Evolutionary conservation across 108 stramenopile species (phyloP), one percentile per base, ranked within the genome.

Genomic region (Seminavis robusta): DNA sequence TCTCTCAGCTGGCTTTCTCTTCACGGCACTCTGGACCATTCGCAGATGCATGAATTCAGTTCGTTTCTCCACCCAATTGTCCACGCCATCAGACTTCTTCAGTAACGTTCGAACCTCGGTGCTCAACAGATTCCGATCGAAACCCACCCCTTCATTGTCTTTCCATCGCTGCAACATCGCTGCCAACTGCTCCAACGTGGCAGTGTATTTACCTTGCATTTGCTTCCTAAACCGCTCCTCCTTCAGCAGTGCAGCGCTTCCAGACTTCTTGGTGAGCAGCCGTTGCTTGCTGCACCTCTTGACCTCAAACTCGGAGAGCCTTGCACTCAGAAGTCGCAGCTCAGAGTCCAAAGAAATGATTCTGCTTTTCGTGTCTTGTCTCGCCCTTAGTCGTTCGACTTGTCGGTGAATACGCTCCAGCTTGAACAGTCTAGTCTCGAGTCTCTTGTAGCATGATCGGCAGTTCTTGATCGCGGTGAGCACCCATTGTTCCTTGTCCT

Each of bases 211-310:
- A 4, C 56, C 34, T 65, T 90, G 75, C 84, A 89, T 93, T 47
- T 93, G 86, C 43, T 86, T 89, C 23, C 92, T 67, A 54, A 76
- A 90, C 10, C 77, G 66, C 57, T 87, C 92, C 55, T 93, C 88
- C 45, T 83, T 84, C 26, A 86, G 57, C 7, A 90, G 59, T 9
- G 57, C 40, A 5, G 76, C 58, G 39, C 86, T 81, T 38, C 79
- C 82, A 4, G 65, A 56, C 54, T 87, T 84, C 52, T 86, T 86
- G 16, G 74, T 82, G 19, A 88, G 39, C 1, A 88, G 74, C 7
- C 87, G 58, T 29, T 82, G 67, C 56, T 84, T 93, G 67, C 66
- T 65, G 26, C 81, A 77, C 19, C 86, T 71, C 28, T 74, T 73
- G 31, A 84, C 74, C 54, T 90, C 92, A 48, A 89, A 89, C 0